Percentiles rank a stretch among this genome's conserved stretches.
Evolutionary conservation across 306 rosid species (phyloP).

Genomic region (Gleditsia sinensis): DNA sequence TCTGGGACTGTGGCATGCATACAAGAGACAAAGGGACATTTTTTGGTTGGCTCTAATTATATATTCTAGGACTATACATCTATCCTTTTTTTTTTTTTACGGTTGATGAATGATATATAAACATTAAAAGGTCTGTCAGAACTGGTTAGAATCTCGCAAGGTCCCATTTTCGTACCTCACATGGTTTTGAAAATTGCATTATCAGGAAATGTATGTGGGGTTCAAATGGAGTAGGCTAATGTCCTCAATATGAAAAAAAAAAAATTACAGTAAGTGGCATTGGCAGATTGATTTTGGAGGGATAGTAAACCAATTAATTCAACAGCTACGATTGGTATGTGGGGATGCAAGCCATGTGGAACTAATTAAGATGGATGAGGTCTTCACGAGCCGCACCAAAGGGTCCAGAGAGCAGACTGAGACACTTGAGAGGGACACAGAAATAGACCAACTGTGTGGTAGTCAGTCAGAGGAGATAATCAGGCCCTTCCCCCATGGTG

Average conservation of each 20-base stretch:
- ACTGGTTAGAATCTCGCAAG: background rate
- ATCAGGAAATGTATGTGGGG: background rate
- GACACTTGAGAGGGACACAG: constrained; percentile 29
- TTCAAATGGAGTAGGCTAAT: background rate
- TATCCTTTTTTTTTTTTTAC: background rate
- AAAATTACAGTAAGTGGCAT: background rate
- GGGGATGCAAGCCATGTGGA: constrained; percentile 29
- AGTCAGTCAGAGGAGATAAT: background rate
- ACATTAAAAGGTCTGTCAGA: background rate
- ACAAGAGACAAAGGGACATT: background rate
- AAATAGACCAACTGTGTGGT: constrained; percentile 37
- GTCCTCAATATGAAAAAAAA: background rate
- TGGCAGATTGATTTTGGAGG: background rate
- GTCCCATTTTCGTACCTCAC: constrained; percentile 1
- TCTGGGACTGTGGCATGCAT: background rate
- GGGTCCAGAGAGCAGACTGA: constrained; percentile 41
- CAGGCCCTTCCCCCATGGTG: background rate
- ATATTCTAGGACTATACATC: background rate
- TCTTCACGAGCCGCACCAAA: constrained; percentile 52
- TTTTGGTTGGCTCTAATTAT: background rate
- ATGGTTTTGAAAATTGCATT: background rate
- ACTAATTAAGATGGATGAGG: constrained; percentile 31
- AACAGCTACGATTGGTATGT: background rate
- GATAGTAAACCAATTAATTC: background rate
- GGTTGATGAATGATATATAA: no score